A percentile compares a stretch with the other conserved stretches of the same genome.
Evolutionary conservation across 345 rosid species (phyloP).

Genomic region (Rhodamnia argentea): DNA sequence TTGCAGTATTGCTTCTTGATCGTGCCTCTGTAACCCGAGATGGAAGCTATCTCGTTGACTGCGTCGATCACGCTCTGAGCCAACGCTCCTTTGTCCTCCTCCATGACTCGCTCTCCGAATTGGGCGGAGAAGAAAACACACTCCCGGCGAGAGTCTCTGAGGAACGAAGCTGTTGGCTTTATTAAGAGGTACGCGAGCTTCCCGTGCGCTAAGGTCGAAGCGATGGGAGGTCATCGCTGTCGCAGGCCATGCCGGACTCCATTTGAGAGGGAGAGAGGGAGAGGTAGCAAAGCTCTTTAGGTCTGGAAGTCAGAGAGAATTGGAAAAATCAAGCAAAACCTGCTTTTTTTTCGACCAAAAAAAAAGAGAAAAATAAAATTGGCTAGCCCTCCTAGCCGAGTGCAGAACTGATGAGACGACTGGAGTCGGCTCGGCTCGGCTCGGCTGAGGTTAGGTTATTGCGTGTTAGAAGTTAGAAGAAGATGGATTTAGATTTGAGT

Average conservation of each 20-base stretch:
- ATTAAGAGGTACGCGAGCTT: background rate
- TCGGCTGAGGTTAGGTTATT: background rate
- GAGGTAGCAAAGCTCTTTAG: background rate
- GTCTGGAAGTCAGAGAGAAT: background rate
- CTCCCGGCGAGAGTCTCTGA: background rate
- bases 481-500: background rate
- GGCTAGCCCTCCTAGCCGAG: background rate
- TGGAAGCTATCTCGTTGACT: conserved; percentile 58
- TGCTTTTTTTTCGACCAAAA: background rate
- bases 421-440: background rate
- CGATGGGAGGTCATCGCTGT: background rate
- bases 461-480: background rate
- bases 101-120: background rate
- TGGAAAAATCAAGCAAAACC: background rate
- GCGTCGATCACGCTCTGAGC: conserved; percentile 47
- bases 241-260: background rate
- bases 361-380: fast-evolving
- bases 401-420: background rate
- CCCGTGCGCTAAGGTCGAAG: background rate
- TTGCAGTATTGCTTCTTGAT: conserved; percentile 73
- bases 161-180: background rate
- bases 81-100: conserved; percentile 33
- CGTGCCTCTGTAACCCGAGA: conserved; percentile 45
- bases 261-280: background rate
- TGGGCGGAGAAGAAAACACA: background rate